These are phyloP conservation scores for Tricholoma furcatifolium DNA, from an alignment of 768 basidiomycete species.

Conservation along the genomic window DNA sequence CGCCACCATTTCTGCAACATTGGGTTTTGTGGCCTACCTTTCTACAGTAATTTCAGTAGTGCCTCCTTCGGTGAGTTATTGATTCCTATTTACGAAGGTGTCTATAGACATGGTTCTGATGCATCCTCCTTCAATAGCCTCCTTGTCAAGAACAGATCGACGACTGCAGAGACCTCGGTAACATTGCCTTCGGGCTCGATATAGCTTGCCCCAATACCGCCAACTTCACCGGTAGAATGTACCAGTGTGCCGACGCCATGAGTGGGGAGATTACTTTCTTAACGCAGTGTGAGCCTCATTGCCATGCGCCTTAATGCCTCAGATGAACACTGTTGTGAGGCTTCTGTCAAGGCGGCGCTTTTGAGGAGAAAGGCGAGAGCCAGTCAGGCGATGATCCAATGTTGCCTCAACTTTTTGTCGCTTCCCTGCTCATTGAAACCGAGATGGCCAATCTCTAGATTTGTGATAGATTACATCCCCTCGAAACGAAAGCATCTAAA, in stretches of 20 bases:
- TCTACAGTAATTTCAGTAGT: background rate
- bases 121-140: background rate
- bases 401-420: too few relatives aligned
- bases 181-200: background rate
- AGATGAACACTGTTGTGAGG: background rate
- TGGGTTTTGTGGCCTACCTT: background rate
- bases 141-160: conserved; percentile 1
- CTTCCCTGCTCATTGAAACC: too few relatives aligned
- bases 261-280: background rate
- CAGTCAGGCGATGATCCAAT: too few relatives aligned
- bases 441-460: too few relatives aligned
- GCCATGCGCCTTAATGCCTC: background rate
- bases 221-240: conserved; percentile 1
- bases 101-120: background rate
- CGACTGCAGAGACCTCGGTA: background rate
- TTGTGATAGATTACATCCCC: background rate
- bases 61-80: background rate
- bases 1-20: background rate
- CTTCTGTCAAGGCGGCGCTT: background rate
- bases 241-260: background rate
- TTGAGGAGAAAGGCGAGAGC: too few relatives aligned
- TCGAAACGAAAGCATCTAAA: background rate
- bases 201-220: conserved; percentile 1
- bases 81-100: background rate
- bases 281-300: conserved; percentile 1